A percentile compares a stretch with the other conserved stretches of the same genome.
Evolutionary conservation across 2,329 filamentous ascomycete species (phyloP).

Genomic region (Fusarium incarnatum): DNA sequence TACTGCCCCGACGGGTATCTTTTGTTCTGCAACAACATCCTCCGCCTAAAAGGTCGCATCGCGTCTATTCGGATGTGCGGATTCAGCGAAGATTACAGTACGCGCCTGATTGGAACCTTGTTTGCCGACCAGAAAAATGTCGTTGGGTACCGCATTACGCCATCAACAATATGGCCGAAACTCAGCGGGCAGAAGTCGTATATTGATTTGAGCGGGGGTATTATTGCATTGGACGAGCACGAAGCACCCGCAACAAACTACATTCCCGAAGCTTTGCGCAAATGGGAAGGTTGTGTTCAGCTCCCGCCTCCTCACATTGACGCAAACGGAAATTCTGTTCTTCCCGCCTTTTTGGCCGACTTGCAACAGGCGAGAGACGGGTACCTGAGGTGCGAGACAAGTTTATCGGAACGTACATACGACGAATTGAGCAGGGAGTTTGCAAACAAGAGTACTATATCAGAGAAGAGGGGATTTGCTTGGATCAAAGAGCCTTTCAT

Average conservation of each 20-base stretch:
- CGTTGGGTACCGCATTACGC: conserved; percentile 46
- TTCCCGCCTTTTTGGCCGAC: conserved; percentile 33
- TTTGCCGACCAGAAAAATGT: conserved; percentile 39
- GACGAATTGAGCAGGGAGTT: conserved; percentile 11
- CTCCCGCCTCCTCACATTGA: conserved; percentile 43
- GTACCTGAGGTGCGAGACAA: conserved; percentile 8
- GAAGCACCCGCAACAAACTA: conserved; percentile 2
- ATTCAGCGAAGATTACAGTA: conserved; percentile 50
- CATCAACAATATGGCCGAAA: conserved; percentile 50
- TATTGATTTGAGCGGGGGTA: conserved; percentile 43
- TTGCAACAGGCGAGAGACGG: conserved; percentile 29
- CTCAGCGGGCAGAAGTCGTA: conserved; percentile 47
- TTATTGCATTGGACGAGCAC: conserved; percentile 41
- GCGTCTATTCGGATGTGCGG: conserved; percentile 53
- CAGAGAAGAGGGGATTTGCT: conserved; percentile 24
- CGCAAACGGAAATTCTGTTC: conserved; percentile 10
- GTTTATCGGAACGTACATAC: conserved; percentile 28
- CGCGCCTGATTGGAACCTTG: conserved; percentile 44
- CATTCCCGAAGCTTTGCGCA: not conserved
- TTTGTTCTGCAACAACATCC: conserved; percentile 49
- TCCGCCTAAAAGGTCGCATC: conserved; percentile 47
- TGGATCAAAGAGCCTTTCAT: conserved; percentile 26
- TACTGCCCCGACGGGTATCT: conserved; percentile 52
- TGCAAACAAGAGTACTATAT: not conserved
- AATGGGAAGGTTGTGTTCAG: conserved; percentile 43